Base-by-base conservation (phyloP, 1,284 basidiomycete genomes). In the Clitocybe nebularis region DNA sequence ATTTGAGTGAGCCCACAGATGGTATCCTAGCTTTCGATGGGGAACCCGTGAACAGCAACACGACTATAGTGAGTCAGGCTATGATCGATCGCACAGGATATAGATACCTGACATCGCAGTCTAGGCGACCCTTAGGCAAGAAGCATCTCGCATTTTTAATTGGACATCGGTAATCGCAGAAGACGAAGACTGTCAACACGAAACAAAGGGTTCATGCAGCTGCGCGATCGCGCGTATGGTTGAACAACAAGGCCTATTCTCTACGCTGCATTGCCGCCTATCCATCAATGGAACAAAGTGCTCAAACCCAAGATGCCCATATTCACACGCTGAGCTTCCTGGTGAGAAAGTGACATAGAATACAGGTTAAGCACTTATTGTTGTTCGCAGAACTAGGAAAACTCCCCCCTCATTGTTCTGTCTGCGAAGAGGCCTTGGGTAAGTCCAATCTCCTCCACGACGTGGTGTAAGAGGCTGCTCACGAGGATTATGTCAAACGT, bases 351-450 rank as follows among this genome's bases (percentile, higher is more conserved):
- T n/a, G n/a, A 22, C 16, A 19, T 13, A 22, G 28, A 26, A 24
- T n/a, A 23, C 22, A 13, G 23, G 21, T 6, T 19, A 14, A n/a
- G 26, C 7, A 23, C 1, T 39, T 21, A 13, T 14, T 30, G 23
- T 49, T 30, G 22, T 41, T 22, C 22, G 32, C 26, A 17, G 33
- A 50, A 49, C 28, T 19, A 9, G 14, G 20, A 37, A 1, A 36
- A 6, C 17, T 36, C 16, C 3, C 44, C 45, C 51, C 52, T 1
- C 52, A 55, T 41, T 59, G 55, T 41, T 46, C 49, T 4, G 29
- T 59, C 6, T 59, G 57, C 32, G 43, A 17, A 0, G 55, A 56
- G 7, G 52, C 52, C n/a, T 29, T 59, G 23, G 52, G 55, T 56
- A 46, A 36, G n/a, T 35, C 30, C 11, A 14, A n/a, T n/a, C n/a